Evolutionary conservation across 1,284 basidiomycete species (phyloP), one percentile per base, ranked within the genome.

Genomic region (Polyporus tsugae): DNA sequence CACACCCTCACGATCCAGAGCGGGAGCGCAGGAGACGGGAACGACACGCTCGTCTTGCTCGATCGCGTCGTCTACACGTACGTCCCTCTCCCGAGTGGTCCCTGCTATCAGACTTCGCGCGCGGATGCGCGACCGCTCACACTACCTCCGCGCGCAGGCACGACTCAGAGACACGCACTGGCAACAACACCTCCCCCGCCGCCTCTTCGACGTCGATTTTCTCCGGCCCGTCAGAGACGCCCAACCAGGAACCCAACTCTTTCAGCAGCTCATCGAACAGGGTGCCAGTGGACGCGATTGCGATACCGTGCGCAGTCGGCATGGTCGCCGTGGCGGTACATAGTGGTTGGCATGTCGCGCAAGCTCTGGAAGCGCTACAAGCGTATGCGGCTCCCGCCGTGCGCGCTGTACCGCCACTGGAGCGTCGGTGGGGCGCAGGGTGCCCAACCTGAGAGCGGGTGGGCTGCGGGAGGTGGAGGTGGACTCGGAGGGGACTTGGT

Each of bases 51-150:
- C 42, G 61, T 73, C 2, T 55, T 77, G 9, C 64, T 78, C 10
- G 76, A 78, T 59, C 74, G 74, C 44, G 64, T 75, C 39, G 44
- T 73, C 4, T 77, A 78, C 63, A 72, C 73, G 74, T 75, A 35
- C 46, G 76, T 73, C n/a, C 41, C 22, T n/a, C 4, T 44, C 41
- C 11, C 49, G 62, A 15, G 49, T 15, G 33, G 13, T 41, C 39
- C n/a, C 19, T 46, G n/a, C 44, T 2, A 46, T 46, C n/a, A 46
- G 19, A 9, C 6, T 46, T n/a, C 13, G 4, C 10, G 39, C 13
- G 39, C 39, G 39, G 9, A 6, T 6, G 41, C 44, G 44, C 44
- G 44, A 11, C 22, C 10, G 22, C 46, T 49, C 46, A 49, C 46
- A 49, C 22, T 7, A 11, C 22, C 46, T 22, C 22, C 11, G 3